phyloP scores from a whole-genome alignment of 495 filamentous ascomycete species.

The Penicillium bialowiezense region DNA sequence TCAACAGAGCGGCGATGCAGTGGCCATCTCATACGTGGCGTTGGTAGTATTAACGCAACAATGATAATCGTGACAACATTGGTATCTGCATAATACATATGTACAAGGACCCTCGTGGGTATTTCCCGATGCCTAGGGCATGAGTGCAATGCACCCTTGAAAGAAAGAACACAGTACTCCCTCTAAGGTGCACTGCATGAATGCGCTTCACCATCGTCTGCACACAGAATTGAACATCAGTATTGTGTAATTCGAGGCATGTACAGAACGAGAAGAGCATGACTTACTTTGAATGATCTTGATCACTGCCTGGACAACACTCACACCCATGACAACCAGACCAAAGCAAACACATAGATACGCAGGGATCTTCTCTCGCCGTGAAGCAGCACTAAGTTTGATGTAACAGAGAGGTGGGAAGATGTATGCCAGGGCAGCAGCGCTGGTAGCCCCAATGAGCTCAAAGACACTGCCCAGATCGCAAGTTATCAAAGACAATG shows the following conservation, averaged over 20 bases:
- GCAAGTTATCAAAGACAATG: slow-evolving; percentile 75
- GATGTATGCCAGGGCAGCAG: slow-evolving; percentile 91
- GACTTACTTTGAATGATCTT: slow-evolving; percentile 58
- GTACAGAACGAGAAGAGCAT: not conserved
- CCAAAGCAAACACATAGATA: slow-evolving; percentile 73
- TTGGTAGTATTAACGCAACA: no score
- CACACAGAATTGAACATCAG: not conserved
- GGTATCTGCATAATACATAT: no score
- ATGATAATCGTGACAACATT: no score
- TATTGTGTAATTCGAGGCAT: not conserved
- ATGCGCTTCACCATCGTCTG: slow-evolving; percentile 15
- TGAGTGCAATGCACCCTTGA: no score
- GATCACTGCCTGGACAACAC: slow-evolving; percentile 66
- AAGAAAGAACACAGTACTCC: not conserved
- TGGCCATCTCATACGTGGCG: no score
- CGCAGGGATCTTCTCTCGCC: slow-evolving; percentile 73
- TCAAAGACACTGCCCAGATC: slow-evolving; percentile 94
- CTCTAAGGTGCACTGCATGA: slow-evolving; percentile 12
- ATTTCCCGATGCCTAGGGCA: no score
- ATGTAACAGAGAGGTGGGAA: slow-evolving; percentile 93
- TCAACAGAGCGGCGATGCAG: no score
- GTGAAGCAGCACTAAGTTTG: slow-evolving; percentile 68
- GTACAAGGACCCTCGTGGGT: not conserved
- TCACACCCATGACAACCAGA: slow-evolving; percentile 77
- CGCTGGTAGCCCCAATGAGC: slow-evolving; percentile 90